A percentile compares a stretch with the other conserved stretches of the same genome.
Evolutionary conservation across 192 early-diverging fungal genomes (phyloP).

Genomic region (Mortierella antarctica): DNA sequence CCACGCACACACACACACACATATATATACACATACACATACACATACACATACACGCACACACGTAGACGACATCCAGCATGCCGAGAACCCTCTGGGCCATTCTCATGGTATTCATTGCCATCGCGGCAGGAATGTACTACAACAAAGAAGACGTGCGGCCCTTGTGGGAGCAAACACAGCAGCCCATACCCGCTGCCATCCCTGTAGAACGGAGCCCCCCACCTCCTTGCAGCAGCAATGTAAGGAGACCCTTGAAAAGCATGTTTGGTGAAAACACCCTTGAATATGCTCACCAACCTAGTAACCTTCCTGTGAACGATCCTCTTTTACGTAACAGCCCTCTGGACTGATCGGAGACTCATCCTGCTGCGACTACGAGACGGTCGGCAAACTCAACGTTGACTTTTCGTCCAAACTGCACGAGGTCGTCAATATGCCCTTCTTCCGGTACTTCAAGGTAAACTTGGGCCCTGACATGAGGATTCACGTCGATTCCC

Average conservation of each 20-base stretch:
- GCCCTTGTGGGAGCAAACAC: background rate
- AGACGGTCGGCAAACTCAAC: conserved; percentile 82
- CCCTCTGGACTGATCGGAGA: conserved; percentile 69
- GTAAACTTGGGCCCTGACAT: conserved; percentile 45
- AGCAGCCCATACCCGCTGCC: background rate
- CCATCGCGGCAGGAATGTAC: conserved; percentile 39
- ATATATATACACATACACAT: background rate
- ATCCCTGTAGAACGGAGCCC: background rate
- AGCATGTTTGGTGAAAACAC: background rate
- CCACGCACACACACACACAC: background rate
- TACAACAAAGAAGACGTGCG: background rate
- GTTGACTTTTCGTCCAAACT: conserved; percentile 73
- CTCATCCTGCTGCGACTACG: conserved; percentile 75
- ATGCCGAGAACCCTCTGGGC: conserved; percentile 15
- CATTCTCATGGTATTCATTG: conserved; percentile 35
- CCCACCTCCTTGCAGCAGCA: background rate
- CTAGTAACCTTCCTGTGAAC: background rate
- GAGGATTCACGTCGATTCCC: background rate
- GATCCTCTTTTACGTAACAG: conserved; percentile 19
- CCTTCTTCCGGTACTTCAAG: conserved; percentile 93
- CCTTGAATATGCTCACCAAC: no score
- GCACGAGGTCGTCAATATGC: conserved; percentile 80
- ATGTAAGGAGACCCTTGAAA: conserved; percentile 13
- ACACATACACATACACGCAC: background rate
- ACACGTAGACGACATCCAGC: conserved; percentile 6